These are phyloP conservation scores for Melampsora americana DNA, from an alignment of 1,284 basidiomycete genomes.

Conservation along the genomic window DNA sequence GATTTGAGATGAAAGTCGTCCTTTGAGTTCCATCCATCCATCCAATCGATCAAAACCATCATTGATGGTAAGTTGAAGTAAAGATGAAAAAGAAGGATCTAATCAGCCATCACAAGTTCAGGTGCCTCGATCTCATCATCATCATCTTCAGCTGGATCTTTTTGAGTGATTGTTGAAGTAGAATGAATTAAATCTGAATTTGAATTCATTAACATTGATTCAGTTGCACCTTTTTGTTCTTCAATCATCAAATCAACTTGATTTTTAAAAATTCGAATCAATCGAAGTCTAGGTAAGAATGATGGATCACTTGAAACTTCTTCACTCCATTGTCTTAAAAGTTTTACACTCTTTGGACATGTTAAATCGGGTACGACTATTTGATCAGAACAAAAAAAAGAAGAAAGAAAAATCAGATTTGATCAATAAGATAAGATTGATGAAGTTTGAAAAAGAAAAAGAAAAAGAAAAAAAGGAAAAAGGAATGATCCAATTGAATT, in stretches of 20 bases:
- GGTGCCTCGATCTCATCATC: slow-evolving; percentile 6
- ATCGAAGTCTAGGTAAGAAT: slow-evolving; percentile 22
- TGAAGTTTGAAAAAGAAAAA: not conserved
- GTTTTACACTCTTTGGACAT: slow-evolving; percentile 19
- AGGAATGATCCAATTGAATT: not conserved
- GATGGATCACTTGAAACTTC: slow-evolving; percentile 26
- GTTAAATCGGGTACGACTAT: slow-evolving; percentile 33
- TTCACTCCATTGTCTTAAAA: slow-evolving; percentile 15
- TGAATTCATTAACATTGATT: not conserved
- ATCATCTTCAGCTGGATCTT: not conserved
- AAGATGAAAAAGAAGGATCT: no score
- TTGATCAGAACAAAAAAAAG: not conserved
- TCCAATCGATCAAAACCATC: no score
- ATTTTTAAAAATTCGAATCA: slow-evolving; percentile 30
- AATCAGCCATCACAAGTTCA: slow-evolving; percentile 9
- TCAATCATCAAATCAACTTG: slow-evolving; percentile 2
- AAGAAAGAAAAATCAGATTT: no score
- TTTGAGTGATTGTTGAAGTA: not conserved
- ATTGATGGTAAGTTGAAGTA: no score
- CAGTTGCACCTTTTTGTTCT: slow-evolving; percentile 25
- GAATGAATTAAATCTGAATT: not conserved
- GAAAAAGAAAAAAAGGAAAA: not conserved
- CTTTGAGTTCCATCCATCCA: no score
- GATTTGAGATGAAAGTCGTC: no score
- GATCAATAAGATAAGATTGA: no score